Evolutionary conservation across 257 asterid genomes (phyloP), one percentile per base, ranked within the genome.

Genomic region (Ehretia macrophylla): DNA sequence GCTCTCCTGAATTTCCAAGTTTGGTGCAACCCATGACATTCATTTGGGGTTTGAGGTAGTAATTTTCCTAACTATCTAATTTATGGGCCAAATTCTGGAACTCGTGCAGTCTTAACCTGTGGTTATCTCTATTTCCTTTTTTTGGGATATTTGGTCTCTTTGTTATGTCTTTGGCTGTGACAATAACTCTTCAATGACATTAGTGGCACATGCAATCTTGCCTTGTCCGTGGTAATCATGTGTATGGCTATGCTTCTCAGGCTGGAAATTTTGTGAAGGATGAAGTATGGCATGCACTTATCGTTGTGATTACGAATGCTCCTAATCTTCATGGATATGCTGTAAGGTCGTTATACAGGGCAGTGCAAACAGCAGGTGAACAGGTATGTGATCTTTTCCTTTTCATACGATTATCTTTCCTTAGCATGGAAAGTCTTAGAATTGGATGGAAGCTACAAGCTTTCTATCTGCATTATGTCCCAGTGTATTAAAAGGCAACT

Each of bases 221-320:
- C 49, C 56, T 35, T 39, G 35, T 68, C 35, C 6, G 6, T 1
- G 35, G 35, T 27, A 27, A 27, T 27, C 35, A 27, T 27, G 3
- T 27, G 4, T 3, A 20, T 64, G 37, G n/a, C 55, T 60, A 45
- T 55, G 64, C 47, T 64, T 35, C 68, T 59, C 79, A 93, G 99
- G 97, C 99, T 69, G 99, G 97, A 73, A 89, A 75, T 65, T 64
- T 72, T 79, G 96, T 93, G 46, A 89, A 89, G 79, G 97, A 89
- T 78, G 99, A 93, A 63, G 99, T 83, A 22, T 93, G 97, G 96
- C 95, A 93, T 75, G 92, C 92, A 23, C 95, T 93, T 56, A 77
- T 93, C 19, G 87, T 93, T 54, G 88, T 93, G 67, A 80, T 89
- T 66, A 89, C 95, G 32, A 93, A 93, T 87, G 94, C 97, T 71